Conservation (phyloP, 169 alveolate species). For the Nephromyces sp. region DNA sequence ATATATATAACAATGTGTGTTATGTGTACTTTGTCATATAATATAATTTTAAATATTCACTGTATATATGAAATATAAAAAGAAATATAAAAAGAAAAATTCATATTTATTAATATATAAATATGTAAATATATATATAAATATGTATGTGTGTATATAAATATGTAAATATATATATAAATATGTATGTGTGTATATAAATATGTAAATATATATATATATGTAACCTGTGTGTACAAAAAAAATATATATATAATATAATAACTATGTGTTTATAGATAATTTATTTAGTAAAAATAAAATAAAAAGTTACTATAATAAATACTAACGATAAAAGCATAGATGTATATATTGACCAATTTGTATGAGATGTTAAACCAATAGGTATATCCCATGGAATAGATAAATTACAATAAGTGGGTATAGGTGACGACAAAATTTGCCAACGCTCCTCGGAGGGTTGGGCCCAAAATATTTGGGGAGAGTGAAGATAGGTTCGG, state of each 20-base stretch:
- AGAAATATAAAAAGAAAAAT: neutral
- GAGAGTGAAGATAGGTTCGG: too few relatives aligned
- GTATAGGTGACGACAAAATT: too few relatives aligned
- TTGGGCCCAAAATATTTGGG: too few relatives aligned
- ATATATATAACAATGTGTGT: neutral
- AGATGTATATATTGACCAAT: neutral
- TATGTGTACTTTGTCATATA: neutral
- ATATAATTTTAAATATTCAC: neutral
- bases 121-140: neutral
- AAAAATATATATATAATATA: neutral
- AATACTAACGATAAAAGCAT: neutral
- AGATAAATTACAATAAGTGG: too few relatives aligned
- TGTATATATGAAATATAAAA: neutral
- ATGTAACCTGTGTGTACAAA: neutral
- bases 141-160: neutral
- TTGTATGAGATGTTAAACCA: neutral
- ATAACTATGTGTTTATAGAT: neutral
- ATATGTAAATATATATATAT: neutral
- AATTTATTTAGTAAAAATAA: neutral
- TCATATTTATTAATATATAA: neutral
- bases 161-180: constrained; percentile 1
- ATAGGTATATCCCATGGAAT: too few relatives aligned
- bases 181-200: constrained; percentile 3
- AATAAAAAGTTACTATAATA: neutral
- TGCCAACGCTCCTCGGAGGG: too few relatives aligned